phyloP scores from a whole-genome alignment of 495 filamentous ascomycete species.

The Neurospora cerealis region DNA sequence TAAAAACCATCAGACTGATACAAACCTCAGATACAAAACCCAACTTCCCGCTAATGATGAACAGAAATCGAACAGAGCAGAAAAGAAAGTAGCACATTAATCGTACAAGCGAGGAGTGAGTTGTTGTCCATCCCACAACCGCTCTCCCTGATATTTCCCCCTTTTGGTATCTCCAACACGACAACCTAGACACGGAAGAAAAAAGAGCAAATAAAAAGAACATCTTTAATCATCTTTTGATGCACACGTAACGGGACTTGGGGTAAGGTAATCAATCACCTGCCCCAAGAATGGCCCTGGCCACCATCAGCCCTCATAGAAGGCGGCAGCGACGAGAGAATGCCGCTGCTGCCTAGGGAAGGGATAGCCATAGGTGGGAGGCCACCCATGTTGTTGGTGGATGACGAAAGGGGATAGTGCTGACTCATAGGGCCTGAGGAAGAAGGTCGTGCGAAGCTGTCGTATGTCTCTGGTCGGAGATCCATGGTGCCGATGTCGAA shows the following conservation, averaged over 20 bases:
- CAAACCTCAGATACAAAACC: background rate
- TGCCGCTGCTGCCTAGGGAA: slow-evolving; percentile 23
- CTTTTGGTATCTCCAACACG: background rate
- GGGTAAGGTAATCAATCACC: background rate
- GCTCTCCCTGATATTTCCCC: background rate
- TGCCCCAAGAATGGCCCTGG: background rate
- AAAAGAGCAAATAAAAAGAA: background rate
- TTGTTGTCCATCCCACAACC: background rate
- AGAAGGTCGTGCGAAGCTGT: slow-evolving; percentile 13
- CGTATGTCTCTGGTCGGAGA: slow-evolving; percentile 32
- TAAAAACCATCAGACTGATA: background rate
- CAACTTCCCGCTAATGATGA: background rate
- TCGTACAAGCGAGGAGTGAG: background rate
- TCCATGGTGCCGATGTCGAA: slow-evolving; percentile 47
- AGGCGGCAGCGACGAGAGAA: slow-evolving; percentile 27
- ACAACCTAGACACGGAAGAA: background rate
- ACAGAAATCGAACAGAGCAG: background rate
- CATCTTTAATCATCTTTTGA: background rate
- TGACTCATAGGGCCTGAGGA: slow-evolving; percentile 16
- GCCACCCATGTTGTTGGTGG: slow-evolving; percentile 6
- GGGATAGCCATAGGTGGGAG: slow-evolving; percentile 36
- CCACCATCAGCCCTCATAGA: slow-evolving; percentile 18
- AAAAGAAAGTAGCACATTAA: background rate
- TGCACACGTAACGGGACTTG: background rate
- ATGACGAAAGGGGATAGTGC: slow-evolving; percentile 2